phyloP scores from a whole-genome alignment of 1,284 basidiomycete genomes.

The Phenoliferia sp. region DNA sequence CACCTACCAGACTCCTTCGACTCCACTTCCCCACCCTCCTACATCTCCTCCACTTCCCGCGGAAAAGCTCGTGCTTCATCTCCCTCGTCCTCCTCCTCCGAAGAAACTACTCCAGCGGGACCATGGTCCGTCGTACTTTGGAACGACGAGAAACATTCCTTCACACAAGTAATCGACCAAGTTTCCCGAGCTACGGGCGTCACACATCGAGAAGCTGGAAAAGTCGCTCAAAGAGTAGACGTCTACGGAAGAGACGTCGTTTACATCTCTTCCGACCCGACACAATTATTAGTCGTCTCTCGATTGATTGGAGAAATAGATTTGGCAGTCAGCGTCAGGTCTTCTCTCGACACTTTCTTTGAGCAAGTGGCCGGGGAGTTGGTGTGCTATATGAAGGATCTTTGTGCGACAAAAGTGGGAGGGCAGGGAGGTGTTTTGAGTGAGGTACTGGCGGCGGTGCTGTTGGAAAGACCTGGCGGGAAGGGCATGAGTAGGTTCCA shows the following conservation, averaged over 20 bases:
- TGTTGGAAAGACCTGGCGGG: conserved; percentile 50
- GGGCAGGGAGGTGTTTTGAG: conserved; percentile 58
- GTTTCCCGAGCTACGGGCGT: conserved; percentile 63
- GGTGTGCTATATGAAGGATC: conserved; percentile 78
- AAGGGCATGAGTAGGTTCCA: conserved; percentile 55
- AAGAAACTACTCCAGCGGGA: conserved; percentile 44
- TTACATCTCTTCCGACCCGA: conserved; percentile 64
- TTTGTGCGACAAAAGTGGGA: conserved; percentile 56
- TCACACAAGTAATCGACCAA: conserved; percentile 79
- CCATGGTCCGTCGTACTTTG: conserved; percentile 82
- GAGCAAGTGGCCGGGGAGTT: conserved; percentile 80
- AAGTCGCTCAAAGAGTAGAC: conserved; percentile 66
- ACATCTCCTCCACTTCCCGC: conserved; percentile 36
- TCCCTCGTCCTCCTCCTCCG: background rate
- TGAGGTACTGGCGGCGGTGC: conserved; percentile 64
- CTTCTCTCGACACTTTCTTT: conserved; percentile 81
- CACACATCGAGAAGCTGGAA: conserved; percentile 59
- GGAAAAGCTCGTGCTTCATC: background rate
- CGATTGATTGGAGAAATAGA: conserved; percentile 81
- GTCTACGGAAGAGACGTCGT: conserved; percentile 73
- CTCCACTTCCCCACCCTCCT: background rate
- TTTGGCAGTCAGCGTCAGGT: conserved; percentile 81
- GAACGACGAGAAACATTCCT: conserved; percentile 98
- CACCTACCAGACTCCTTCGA: too few species aligned
- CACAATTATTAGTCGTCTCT: conserved; percentile 70